A percentile compares a stretch with the other conserved stretches of the same genome.
These are phyloP conservation scores for Hypomontagnella monticulosa DNA, from an alignment of 495 filamentous ascomycete species.

Conservation along the genomic window DNA sequence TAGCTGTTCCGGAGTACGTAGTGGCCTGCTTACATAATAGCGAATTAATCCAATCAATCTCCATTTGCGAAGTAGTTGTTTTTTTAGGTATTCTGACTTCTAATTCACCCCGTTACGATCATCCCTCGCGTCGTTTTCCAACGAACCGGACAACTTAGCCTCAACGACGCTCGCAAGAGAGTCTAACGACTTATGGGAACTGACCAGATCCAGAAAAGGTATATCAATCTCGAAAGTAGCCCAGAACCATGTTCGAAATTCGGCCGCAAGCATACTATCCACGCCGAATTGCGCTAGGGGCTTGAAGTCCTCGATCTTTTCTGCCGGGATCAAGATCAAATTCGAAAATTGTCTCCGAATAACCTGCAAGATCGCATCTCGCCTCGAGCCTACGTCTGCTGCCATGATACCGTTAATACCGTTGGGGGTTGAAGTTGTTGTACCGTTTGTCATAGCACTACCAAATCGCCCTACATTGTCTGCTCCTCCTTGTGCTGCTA, in stretches of 20 bases:
- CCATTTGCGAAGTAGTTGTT: too few species aligned
- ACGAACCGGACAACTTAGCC: too few species aligned
- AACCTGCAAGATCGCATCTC: conserved; percentile 27
- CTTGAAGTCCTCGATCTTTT: too few species aligned
- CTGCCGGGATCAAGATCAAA: conserved; percentile 41
- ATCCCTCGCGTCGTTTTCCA: too few species aligned
- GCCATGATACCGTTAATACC: background rate
- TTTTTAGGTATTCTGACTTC: too few species aligned
- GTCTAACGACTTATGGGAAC: too few species aligned
- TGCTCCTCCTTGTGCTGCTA: conserved; percentile 4
- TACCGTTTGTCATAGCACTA: background rate
- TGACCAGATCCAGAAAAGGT: conserved; percentile 1
- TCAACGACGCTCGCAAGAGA: too few species aligned
- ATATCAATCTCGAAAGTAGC: conserved; percentile 1
- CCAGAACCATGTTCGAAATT: conserved; percentile 8
- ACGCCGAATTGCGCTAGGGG: background rate
- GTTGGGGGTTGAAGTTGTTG: background rate
- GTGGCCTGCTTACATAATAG: too few species aligned
- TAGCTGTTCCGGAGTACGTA: too few species aligned
- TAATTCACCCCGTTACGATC: too few species aligned
- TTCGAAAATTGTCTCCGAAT: conserved; percentile 43
- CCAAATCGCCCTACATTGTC: background rate
- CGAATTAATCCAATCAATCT: too few species aligned
- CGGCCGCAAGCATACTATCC: conserved; percentile 9
- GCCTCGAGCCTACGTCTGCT: conserved; percentile 1